Evolutionary conservation across 1,139 yeast genomes (phyloP).

Genomic region (Protomyces macrosporus): DNA sequence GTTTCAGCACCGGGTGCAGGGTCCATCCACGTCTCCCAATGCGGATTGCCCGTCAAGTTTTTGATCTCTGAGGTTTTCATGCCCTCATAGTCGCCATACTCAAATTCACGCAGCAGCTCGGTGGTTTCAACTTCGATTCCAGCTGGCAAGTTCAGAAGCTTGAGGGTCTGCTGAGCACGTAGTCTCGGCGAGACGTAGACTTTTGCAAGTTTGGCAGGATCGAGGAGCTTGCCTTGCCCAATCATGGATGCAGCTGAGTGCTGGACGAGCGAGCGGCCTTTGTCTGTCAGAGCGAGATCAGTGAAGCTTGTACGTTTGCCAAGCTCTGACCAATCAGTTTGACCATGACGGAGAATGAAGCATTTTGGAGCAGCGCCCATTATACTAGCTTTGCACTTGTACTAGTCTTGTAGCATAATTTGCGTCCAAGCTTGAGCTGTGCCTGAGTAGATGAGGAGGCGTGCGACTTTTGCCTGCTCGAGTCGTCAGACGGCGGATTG

Average conservation of each 20-base stretch:
- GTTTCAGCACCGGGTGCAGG: conserved; percentile 91
- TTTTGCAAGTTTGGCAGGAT: conserved; percentile 57
- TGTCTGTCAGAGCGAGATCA: conserved; percentile 68
- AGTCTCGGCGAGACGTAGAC: conserved; percentile 73
- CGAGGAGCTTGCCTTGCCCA: conserved; percentile 55
- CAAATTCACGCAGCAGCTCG: conserved; percentile 85
- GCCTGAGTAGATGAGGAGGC: too few species aligned
- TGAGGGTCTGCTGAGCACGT: conserved; percentile 71
- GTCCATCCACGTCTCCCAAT: conserved; percentile 88
- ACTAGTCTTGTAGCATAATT: too few species aligned
- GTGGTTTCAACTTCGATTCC: conserved; percentile 40
- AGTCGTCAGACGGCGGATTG: too few species aligned
- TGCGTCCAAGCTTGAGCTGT: too few species aligned
- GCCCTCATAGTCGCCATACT: conserved; percentile 94
- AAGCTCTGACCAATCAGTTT: conserved; percentile 90
- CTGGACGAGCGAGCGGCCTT: conserved; percentile 70
- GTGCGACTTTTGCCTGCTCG: too few species aligned
- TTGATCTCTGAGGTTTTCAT: conserved; percentile 61
- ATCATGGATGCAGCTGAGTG: conserved; percentile 69
- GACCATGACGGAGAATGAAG: conserved; percentile 43
- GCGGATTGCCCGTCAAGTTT: conserved; percentile 59
- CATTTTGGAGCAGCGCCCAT: neutral
- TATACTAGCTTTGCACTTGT: neutral
- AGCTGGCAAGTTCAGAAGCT: conserved; percentile 47
- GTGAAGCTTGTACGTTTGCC: conserved; percentile 89